Conservation (phyloP, 1,284 basidiomycete species). For the Moesziomyces antarcticus region DNA sequence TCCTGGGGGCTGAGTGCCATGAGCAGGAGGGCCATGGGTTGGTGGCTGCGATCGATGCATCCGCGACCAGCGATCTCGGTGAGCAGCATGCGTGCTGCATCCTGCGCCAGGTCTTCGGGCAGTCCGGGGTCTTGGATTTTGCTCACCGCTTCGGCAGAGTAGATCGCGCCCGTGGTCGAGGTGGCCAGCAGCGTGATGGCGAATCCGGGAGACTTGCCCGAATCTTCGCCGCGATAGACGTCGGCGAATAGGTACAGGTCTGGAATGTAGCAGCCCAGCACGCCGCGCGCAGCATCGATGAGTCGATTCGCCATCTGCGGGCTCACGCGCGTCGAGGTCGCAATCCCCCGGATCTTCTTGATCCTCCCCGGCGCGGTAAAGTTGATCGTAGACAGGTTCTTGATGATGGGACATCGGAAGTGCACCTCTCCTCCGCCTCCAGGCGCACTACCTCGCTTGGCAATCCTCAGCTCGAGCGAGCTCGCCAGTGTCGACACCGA, state of each 20-base stretch:
- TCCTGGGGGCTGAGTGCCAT: constrained; percentile 97
- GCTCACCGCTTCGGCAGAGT: constrained; percentile 86
- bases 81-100: constrained; percentile 81
- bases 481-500: constrained; percentile 46
- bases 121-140: constrained; percentile 70
- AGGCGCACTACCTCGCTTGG: constrained; percentile 90
- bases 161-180: constrained; percentile 88
- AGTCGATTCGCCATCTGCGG: constrained; percentile 98
- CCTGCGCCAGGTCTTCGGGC: constrained; percentile 89
- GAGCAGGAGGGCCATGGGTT: constrained; percentile 85
- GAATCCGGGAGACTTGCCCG: constrained; percentile 96
- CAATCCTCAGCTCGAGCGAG: constrained; percentile 75
- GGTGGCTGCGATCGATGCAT: constrained; percentile 90
- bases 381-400: constrained; percentile 83
- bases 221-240: constrained; percentile 96
- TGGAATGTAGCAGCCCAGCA: constrained; percentile 95
- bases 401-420: constrained; percentile 90
- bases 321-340: constrained; percentile 80
- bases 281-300: constrained; percentile 89
- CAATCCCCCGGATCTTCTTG: constrained; percentile 92
- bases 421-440: constrained; percentile 91
- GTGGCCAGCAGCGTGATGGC: constrained; percentile 89
- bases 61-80: constrained; percentile 83
- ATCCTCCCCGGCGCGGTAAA: constrained; percentile 91
- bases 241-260: constrained; percentile 99